These are phyloP conservation scores for Barnettozyma pratensis DNA, from an alignment of 805 yeast species.

Conservation along the genomic window DNA sequence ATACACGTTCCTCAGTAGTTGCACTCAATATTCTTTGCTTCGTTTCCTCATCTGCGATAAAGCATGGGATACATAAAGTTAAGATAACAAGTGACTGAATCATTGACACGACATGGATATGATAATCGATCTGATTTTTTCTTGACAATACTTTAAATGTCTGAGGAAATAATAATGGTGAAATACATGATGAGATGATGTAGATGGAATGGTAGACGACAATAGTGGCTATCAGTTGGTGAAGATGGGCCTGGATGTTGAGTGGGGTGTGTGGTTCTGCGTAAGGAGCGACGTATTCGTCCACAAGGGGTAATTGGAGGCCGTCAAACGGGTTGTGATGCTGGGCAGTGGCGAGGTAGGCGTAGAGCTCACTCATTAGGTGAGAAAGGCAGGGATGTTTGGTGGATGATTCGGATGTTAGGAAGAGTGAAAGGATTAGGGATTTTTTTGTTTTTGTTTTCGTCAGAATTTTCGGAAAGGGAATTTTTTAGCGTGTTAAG, in stretches of 20 bases:
- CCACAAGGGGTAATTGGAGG: slow-evolving; percentile 25
- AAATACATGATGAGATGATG: slow-evolving; percentile 15
- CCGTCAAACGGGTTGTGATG: slow-evolving; percentile 24
- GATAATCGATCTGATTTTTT: slow-evolving; percentile 64
- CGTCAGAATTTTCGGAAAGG: too few species aligned
- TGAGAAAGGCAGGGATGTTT: too few species aligned
- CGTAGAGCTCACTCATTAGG: background rate
- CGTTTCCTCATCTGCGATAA: background rate
- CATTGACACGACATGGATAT: slow-evolving; percentile 83
- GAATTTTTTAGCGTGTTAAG: too few species aligned
- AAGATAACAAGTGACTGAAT: slow-evolving; percentile 73
- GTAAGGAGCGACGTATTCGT: slow-evolving; percentile 19
- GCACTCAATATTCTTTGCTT: background rate
- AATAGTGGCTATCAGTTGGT: slow-evolving; percentile 26
- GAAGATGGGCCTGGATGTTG: slow-evolving; percentile 26
- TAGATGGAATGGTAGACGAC: slow-evolving; percentile 27
- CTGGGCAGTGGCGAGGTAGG: slow-evolving; percentile 2
- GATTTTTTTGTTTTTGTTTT: too few species aligned
- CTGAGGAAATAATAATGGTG: slow-evolving; percentile 20
- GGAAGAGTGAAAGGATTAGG: too few species aligned
- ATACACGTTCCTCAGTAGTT: slow-evolving; percentile 40
- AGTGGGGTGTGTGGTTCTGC: slow-evolving; percentile 19
- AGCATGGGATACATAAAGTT: slow-evolving; percentile 25
- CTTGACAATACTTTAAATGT: slow-evolving; percentile 22
- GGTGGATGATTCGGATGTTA: too few species aligned